Conservation (phyloP, 768 basidiomycete species). For the Rubroboletus satanas region DNA sequence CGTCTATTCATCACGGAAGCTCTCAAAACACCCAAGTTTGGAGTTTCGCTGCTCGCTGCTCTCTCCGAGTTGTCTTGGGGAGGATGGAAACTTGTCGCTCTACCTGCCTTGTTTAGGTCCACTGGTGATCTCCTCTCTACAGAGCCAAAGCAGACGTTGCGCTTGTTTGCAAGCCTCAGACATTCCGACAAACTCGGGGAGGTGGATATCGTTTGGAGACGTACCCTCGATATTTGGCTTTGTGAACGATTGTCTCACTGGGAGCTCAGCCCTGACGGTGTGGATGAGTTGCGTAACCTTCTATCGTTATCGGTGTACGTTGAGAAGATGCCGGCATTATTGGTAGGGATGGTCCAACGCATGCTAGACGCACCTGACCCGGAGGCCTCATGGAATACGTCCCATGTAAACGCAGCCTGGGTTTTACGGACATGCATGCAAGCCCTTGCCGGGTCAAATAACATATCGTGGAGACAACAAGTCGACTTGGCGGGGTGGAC, state of each 20-base stretch:
- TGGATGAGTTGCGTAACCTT: slow-evolving; percentile 52
- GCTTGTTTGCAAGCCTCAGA: slow-evolving; percentile 48
- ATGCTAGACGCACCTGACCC: slow-evolving; percentile 32
- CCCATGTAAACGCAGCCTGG: slow-evolving; percentile 46
- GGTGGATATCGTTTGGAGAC: slow-evolving; percentile 58
- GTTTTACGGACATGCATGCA: slow-evolving; percentile 59
- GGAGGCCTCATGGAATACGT: slow-evolving; percentile 32
- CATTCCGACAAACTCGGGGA: slow-evolving; percentile 49
- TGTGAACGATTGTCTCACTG: slow-evolving; percentile 41
- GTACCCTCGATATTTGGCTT: slow-evolving; percentile 49
- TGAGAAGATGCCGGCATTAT: slow-evolving; percentile 38
- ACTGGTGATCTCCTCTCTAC: slow-evolving; percentile 44
- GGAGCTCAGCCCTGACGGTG: slow-evolving; percentile 38
- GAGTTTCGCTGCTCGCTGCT: slow-evolving; percentile 52
- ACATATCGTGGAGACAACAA: slow-evolving; percentile 43
- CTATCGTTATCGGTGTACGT: slow-evolving; percentile 52
- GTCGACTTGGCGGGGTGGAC: slow-evolving; percentile 53
- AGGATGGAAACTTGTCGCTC: slow-evolving; percentile 69
- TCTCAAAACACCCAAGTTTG: slow-evolving; percentile 37
- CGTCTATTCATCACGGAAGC: slow-evolving; percentile 43
- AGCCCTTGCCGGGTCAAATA: slow-evolving; percentile 39
- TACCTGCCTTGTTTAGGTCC: slow-evolving; percentile 54
- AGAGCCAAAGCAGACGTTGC: slow-evolving; percentile 41
- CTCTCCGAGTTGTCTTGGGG: slow-evolving; percentile 68
- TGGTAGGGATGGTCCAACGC: slow-evolving; percentile 44